These are phyloP conservation scores for Fusarium decemcellulare DNA, from an alignment of 2,329 filamentous ascomycete genomes.

Conservation along the genomic window DNA sequence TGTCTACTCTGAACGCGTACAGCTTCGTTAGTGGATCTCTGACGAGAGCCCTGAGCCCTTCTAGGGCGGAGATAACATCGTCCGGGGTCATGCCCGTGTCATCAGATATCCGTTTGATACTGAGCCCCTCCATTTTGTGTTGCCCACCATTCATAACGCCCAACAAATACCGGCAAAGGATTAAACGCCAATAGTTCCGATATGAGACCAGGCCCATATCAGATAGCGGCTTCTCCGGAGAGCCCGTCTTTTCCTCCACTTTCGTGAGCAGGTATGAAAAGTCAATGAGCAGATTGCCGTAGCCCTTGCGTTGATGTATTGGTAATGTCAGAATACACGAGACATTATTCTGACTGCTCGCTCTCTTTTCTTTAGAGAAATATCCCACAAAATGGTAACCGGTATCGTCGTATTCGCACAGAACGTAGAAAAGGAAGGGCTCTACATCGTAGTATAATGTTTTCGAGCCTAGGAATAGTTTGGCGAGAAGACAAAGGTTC, in stretches of 20 bases:
- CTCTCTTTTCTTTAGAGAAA: conserved; percentile 98
- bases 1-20: conserved; percentile 91
- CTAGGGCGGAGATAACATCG: conserved; percentile 94
- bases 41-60: conserved; percentile 90
- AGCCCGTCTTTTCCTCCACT: conserved; percentile 93
- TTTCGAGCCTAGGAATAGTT: conserved; percentile 98
- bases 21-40: conserved; percentile 89
- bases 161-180: conserved; percentile 88
- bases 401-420: conserved; percentile 92
- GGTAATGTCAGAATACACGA: conserved; percentile 97
- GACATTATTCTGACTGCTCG: conserved; percentile 96
- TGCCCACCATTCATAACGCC: conserved; percentile 54
- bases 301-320: conserved; percentile 97
- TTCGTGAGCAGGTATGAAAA: conserved; percentile 97
- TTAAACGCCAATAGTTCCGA: conserved; percentile 94
- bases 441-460: conserved; percentile 99
- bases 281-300: conserved; percentile 96
- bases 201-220: conserved; percentile 99
- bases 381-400: conserved; percentile 99
- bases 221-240: conserved; percentile 95
- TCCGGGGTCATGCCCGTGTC: conserved; percentile 96
- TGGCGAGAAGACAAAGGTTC: conserved; percentile 94
- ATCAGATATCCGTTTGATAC: conserved; percentile 80
- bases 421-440: conserved; percentile 96
- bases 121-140: conserved; percentile 64